Percentiles rank a stretch among this genome's conserved stretches.
phyloP scores from a whole-genome alignment of 352 stramenopile genomes.

The Bremia lactucae region DNA sequence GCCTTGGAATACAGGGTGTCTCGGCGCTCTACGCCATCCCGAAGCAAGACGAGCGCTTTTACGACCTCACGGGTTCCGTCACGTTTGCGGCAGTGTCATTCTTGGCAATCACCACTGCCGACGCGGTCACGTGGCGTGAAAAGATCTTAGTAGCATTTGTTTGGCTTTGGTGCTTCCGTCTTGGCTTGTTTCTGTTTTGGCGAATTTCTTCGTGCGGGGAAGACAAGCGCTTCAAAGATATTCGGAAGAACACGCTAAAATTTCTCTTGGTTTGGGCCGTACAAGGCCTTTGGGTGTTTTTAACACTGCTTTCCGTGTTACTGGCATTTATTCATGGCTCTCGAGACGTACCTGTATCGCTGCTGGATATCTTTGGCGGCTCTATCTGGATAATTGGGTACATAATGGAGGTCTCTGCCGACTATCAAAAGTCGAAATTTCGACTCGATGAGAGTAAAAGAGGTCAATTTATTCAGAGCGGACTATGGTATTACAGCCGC shows the following conservation, averaged over 20 bases:
- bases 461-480: conserved; percentile 66
- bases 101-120: conserved; percentile 21
- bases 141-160: conserved; percentile 52
- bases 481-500: conserved; percentile 82
- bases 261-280: conserved; percentile 78
- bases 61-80: conserved; percentile 72
- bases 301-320: conserved; percentile 63
- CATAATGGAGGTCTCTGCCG: conserved; percentile 56
- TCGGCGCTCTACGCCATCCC: conserved; percentile 58
- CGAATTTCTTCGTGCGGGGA: conserved; percentile 55
- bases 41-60: conserved; percentile 64
- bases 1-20: conserved; percentile 54
- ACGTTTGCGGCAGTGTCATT: conserved; percentile 59
- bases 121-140: conserved; percentile 32
- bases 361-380: conserved; percentile 31
- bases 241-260: conserved; percentile 42
- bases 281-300: conserved; percentile 74
- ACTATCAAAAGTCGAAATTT: conserved; percentile 80
- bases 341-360: conserved; percentile 11
- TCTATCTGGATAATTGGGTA: conserved; percentile 61
- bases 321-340: conserved; percentile 32
- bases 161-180: conserved; percentile 65
- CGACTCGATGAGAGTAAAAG: conserved; percentile 48
- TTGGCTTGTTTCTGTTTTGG: conserved; percentile 70
- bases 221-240: conserved; percentile 66